Percentiles rank a stretch among this genome's conserved stretches.
These are phyloP conservation scores for Elongisporangium senticosum DNA, from an alignment of 352 stramenopile species.

Conservation along the genomic window DNA sequence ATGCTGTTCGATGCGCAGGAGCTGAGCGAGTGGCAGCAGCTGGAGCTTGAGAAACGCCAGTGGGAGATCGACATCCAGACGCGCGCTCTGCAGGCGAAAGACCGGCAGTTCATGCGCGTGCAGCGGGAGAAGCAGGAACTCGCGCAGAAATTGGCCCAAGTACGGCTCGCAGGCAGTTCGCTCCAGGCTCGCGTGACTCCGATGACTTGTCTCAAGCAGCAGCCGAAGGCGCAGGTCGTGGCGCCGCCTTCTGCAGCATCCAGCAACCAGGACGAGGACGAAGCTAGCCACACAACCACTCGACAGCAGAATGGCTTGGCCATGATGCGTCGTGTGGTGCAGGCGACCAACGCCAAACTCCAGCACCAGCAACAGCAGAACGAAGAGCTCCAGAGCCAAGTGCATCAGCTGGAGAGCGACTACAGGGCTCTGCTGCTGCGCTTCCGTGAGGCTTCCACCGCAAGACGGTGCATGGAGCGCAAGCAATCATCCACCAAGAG, in stretches of 20 bases:
- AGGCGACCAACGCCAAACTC: not conserved
- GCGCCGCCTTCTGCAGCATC: not conserved
- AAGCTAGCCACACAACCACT: not conserved
- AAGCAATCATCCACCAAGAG: not conserved
- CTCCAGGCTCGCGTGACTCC: not conserved
- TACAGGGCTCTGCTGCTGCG: constrained; percentile 7
- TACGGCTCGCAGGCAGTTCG: constrained; percentile 5
- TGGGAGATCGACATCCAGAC: constrained; percentile 8
- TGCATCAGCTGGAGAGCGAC: not conserved
- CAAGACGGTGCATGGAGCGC: constrained; percentile 2
- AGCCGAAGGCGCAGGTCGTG: not conserved
- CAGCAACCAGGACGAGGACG: not conserved
- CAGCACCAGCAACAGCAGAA: not conserved
- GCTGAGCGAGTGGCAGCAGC: constrained; percentile 4
- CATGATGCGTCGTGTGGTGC: not conserved
- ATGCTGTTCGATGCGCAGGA: constrained; percentile 17
- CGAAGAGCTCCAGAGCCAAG: not conserved
- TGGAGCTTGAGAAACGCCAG: constrained; percentile 1
- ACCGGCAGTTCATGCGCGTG: constrained; percentile 4
- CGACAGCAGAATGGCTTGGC: not conserved
- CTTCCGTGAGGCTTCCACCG: constrained; percentile 10
- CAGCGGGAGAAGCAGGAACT: constrained; percentile 9
- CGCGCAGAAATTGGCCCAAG: constrained; percentile 12
- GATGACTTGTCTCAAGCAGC: not conserved
- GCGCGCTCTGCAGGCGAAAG: constrained; percentile 1